These are phyloP conservation scores for Phycomyces nitens DNA, from an alignment of 192 early-diverging fungal genomes.

Conservation along the genomic window DNA sequence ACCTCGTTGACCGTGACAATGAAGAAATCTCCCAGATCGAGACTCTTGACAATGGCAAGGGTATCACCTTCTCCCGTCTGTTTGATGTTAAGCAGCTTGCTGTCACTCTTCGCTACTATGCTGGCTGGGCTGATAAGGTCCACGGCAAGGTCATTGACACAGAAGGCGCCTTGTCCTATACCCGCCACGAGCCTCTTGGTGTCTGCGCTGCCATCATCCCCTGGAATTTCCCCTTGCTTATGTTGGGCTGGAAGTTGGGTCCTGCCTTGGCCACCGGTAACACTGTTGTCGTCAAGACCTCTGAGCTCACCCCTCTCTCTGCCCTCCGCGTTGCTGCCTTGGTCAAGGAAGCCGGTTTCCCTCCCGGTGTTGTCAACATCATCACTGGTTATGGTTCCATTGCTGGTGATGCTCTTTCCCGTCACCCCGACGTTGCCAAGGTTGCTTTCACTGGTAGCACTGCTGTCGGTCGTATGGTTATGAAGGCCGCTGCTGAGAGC, in stretches of 20 bases:
- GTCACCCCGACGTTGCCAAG: slow-evolving; percentile 62
- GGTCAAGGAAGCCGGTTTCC: slow-evolving; percentile 67
- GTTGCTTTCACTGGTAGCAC: slow-evolving; percentile 81
- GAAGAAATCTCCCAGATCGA: slow-evolving; percentile 58
- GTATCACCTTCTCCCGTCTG: slow-evolving; percentile 49
- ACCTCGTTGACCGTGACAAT: slow-evolving; percentile 42
- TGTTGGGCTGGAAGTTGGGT: slow-evolving; percentile 80
- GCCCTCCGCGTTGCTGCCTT: slow-evolving; percentile 63
- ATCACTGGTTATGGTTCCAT: slow-evolving; percentile 70
- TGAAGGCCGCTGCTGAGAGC: slow-evolving; percentile 53
- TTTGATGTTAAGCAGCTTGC: slow-evolving; percentile 62
- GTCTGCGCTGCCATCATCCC: slow-evolving; percentile 78
- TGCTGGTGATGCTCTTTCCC: slow-evolving; percentile 66
- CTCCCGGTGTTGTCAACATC: slow-evolving; percentile 80
- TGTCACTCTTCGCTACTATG: slow-evolving; percentile 73
- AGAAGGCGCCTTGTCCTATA: slow-evolving; percentile 48
- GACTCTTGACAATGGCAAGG: slow-evolving; percentile 77
- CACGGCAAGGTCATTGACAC: slow-evolving; percentile 50
- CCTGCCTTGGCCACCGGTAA: slow-evolving; percentile 77
- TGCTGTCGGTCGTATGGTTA: slow-evolving; percentile 58
- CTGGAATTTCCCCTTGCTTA: slow-evolving; percentile 70
- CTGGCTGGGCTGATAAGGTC: slow-evolving; percentile 62
- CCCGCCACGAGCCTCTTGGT: slow-evolving; percentile 62
- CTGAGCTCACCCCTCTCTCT: slow-evolving; percentile 65
- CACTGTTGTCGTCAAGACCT: slow-evolving; percentile 73